Conservation (phyloP, 305 asterid species). For the Fraxinus platypoda region DNA sequence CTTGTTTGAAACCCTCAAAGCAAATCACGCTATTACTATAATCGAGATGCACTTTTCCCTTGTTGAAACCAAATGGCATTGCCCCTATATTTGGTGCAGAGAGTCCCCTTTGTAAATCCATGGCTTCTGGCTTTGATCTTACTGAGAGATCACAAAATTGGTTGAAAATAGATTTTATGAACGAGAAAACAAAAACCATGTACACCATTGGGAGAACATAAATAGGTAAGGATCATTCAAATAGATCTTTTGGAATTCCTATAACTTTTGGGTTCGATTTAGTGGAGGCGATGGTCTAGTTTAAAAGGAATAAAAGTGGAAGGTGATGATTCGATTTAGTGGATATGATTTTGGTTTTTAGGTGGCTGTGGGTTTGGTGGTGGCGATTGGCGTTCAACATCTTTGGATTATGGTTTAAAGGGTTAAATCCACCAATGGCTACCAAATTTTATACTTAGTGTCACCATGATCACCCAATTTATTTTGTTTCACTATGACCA, state of each 20-base stretch:
- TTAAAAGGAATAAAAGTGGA: neutral
- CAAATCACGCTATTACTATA: constrained; percentile 19
- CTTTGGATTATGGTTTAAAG: neutral
- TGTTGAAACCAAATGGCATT: constrained; percentile 35
- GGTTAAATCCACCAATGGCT: neutral
- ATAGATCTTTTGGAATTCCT: constrained; percentile 35
- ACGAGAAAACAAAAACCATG: constrained; percentile 9
- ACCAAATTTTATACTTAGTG: neutral
- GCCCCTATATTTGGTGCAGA: constrained; percentile 46
- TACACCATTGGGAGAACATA: constrained; percentile 12
- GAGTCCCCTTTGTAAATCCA: constrained; percentile 30
- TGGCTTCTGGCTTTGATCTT: constrained; percentile 26
- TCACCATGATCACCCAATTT: neutral
- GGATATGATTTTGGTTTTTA: neutral
- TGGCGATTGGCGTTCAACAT: neutral
- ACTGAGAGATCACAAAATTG: constrained; percentile 26
- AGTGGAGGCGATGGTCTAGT: neutral
- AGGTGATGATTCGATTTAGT: neutral
- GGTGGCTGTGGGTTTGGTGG: neutral
- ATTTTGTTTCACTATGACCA: neutral
- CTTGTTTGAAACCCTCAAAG: constrained; percentile 14
- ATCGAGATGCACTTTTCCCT: constrained; percentile 36
- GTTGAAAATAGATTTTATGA: constrained; percentile 19
- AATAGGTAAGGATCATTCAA: constrained; percentile 25
- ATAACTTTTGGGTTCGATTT: constrained; percentile 24